Evolutionary conservation across 352 stramenopile species (phyloP).

Genomic region (Phytophthora chlamydospora): DNA sequence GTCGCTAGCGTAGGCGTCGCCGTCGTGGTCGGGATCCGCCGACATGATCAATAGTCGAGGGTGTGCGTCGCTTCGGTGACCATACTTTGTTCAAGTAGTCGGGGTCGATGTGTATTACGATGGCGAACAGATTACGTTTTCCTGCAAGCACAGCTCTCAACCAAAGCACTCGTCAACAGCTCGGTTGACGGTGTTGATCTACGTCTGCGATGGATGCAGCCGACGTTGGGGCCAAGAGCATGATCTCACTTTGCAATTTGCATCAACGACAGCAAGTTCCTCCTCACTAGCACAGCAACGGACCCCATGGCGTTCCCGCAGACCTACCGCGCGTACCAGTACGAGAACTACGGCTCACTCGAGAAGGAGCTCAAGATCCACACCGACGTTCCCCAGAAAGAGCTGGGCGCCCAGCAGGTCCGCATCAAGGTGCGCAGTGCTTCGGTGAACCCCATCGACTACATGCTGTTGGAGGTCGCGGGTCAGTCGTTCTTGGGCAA

Average conservation of each 20-base stretch:
- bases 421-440: slow-evolving; percentile 19
- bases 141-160: too few species aligned
- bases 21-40: slow-evolving; percentile 17
- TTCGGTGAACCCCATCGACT: slow-evolving; percentile 27
- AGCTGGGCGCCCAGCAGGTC: slow-evolving; percentile 9
- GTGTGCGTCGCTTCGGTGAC: slow-evolving; percentile 14
- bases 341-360: slow-evolving; percentile 15
- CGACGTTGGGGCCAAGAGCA: too few species aligned
- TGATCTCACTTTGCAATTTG: slow-evolving; percentile 11
- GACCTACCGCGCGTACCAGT: slow-evolving; percentile 27
- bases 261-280: slow-evolving; percentile 2
- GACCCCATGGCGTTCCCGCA: slow-evolving; percentile 7
- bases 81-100: not conserved
- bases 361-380: slow-evolving; percentile 19
- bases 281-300: not conserved
- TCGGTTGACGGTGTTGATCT: slow-evolving; percentile 4
- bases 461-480: slow-evolving; percentile 17
- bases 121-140: too few species aligned
- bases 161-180: not conserved
- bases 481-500: slow-evolving; percentile 7
- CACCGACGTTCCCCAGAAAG: slow-evolving; percentile 1
- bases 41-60: slow-evolving; percentile 27
- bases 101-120: too few species aligned
- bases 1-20: slow-evolving; percentile 36
- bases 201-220: too few species aligned